Evolutionary conservation across 2,329 filamentous ascomycete genomes (phyloP), one percentile per base, ranked within the genome.

Genomic region (Onygena corvina): DNA sequence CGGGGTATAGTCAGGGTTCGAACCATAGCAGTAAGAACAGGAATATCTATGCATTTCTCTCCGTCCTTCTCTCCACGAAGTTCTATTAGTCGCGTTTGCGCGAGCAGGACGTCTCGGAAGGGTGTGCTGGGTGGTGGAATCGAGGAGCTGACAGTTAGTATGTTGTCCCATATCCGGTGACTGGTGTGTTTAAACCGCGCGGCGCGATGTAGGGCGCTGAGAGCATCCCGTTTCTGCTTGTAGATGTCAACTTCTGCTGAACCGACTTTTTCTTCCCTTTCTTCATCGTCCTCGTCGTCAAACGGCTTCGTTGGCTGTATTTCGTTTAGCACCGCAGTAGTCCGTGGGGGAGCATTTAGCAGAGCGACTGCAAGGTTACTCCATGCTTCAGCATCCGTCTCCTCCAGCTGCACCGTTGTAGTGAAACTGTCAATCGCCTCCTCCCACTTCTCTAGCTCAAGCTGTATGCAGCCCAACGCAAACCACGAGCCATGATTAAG

Each of bases 91-190:
- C 83, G 79, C 34, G 76, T 77, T 52, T 92, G 76, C 0, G 86
- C 86, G 3, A 82, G 73, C 27, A 94, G 70, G 46, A 94, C 78
- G 53, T 95, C 87, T 0, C 72, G 65, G 60, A 87, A 81, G 0
- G 83, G 79, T 0, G 67, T 71, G 25, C 57, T 52, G 1, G 86
- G 83, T 0, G 90, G 89, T 0, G 74, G 75, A 23, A 92, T 76
- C 1, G 86, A 84, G 0, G 85, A 79, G 0, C 86, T 84, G 18
- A 96, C 81, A 0, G 88, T 92, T 50, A 98, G 77, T 12, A 96
- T 83, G 59, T 98, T 98, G 62, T 94, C 86, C 90, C 90, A 96
- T 64, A 98, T 95, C 57, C 86, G 81, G 76, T 84, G 86, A 68
- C 90, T 90, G 58, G 88, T 82, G 64, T 86, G 77, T 46, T 93